A percentile compares a stretch with the other conserved stretches of the same genome.
Evolutionary conservation across 164 flowering plant species (phyloP).

Genomic region (Stephania japonica): DNA sequence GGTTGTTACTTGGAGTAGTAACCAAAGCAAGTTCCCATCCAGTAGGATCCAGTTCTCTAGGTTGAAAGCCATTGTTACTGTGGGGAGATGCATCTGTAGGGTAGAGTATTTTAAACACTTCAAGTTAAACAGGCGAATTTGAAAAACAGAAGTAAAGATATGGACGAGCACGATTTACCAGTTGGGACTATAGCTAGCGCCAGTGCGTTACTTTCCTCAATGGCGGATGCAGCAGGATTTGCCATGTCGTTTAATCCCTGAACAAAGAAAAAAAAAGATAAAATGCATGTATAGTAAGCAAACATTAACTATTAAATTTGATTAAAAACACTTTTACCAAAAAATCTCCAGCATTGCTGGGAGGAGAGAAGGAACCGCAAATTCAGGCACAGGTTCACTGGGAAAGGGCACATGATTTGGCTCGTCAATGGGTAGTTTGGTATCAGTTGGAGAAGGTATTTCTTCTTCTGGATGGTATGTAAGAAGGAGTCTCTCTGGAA

Average conservation of each 20-base stretch:
- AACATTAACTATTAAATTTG: not conserved
- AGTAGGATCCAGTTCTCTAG: slow-evolving; percentile 70
- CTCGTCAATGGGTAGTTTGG: slow-evolving; percentile 39
- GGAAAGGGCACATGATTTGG: slow-evolving; percentile 32
- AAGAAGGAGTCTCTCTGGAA: slow-evolving; percentile 76
- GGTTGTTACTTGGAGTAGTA: slow-evolving; percentile 63
- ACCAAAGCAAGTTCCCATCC: slow-evolving; percentile 99
- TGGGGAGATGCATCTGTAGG: slow-evolving; percentile 45
- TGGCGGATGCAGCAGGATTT: slow-evolving; percentile 55
- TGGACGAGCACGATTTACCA: slow-evolving; percentile 27
- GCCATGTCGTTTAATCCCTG: slow-evolving; percentile 57
- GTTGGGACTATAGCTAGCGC: slow-evolving; percentile 87
- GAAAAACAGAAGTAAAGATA: not conserved
- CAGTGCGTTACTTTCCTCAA: slow-evolving; percentile 88
- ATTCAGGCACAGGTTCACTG: slow-evolving; percentile 26
- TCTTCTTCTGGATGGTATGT: slow-evolving; percentile 87
- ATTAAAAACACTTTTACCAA: slow-evolving; percentile 43
- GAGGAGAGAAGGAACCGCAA: slow-evolving; percentile 22
- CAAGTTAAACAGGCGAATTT: not conserved
- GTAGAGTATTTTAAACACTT: not conserved
- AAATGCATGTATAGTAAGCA: slow-evolving; percentile 1
- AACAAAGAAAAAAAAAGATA: not conserved
- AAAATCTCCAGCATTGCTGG: slow-evolving; percentile 68
- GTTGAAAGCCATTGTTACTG: slow-evolving; percentile 32
- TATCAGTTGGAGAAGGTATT: slow-evolving; percentile 42